Evolutionary conservation across 495 filamentous ascomycete genomes (phyloP).

Genomic region (Aspergillus egyptiacus): DNA sequence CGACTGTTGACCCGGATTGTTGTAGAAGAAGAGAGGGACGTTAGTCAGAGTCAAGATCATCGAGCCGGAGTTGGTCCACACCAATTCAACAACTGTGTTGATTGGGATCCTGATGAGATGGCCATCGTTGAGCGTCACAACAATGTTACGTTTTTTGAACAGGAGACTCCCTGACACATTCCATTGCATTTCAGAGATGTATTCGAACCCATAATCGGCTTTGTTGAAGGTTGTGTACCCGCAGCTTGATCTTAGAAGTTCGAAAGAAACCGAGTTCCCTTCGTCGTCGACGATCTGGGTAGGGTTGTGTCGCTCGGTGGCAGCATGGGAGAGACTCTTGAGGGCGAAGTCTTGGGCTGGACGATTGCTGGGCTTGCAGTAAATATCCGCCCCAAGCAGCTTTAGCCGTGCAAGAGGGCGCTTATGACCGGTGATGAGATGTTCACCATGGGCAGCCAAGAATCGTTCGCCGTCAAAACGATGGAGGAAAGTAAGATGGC

Average conservation of each 20-base stretch:
- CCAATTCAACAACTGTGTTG: conserved; percentile 13
- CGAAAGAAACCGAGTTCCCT: conserved; percentile 19
- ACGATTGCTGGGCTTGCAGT: conserved; percentile 38
- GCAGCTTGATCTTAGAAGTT: conserved; percentile 33
- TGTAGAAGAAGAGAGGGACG: conserved; percentile 17
- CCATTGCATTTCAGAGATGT: conserved; percentile 40
- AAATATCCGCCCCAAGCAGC: conserved; percentile 31
- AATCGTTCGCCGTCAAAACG: conserved; percentile 27
- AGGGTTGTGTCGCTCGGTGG: conserved; percentile 3
- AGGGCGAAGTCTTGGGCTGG: conserved; percentile 33
- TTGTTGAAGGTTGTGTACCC: conserved; percentile 45
- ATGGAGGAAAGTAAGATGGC: conserved; percentile 32
- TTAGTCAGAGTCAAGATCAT: conserved; percentile 12
- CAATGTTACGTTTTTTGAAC: conserved; percentile 34
- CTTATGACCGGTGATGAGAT: not conserved
- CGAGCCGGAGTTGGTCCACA: conserved; percentile 5
- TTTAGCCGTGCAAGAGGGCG: conserved; percentile 24
- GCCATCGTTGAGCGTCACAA: conserved; percentile 6
- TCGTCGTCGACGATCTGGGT: conserved; percentile 1
- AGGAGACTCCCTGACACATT: conserved; percentile 25
- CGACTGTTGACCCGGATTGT: not conserved
- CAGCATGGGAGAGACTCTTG: conserved; percentile 24
- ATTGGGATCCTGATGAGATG: conserved; percentile 17
- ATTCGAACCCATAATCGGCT: conserved; percentile 34
- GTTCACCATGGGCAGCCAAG: conserved; percentile 24